Conservation (phyloP, 352 stramenopile genomes). For the Aphanomyces stellatus region DNA sequence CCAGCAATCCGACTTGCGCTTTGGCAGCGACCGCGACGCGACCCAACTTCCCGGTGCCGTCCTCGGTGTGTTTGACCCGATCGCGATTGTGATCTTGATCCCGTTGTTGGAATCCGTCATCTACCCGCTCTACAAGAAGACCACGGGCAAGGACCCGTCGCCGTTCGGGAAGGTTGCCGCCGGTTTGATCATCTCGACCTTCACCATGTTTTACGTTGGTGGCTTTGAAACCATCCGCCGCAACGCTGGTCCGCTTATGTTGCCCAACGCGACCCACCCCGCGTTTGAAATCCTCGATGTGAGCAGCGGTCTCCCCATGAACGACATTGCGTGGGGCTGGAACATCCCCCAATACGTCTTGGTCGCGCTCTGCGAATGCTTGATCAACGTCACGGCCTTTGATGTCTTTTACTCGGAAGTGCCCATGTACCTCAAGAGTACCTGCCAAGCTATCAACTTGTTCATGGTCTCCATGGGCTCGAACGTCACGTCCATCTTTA, state of each 20-base stretch:
- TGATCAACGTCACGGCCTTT: slow-evolving; percentile 56
- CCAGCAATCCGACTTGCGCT: slow-evolving; percentile 54
- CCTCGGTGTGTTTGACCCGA: slow-evolving; percentile 41
- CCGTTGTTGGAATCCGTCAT: slow-evolving; percentile 32
- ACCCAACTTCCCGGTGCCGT: slow-evolving; percentile 45
- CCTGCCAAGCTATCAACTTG: slow-evolving; percentile 45
- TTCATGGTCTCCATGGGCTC: slow-evolving; percentile 50
- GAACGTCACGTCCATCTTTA: slow-evolving; percentile 51
- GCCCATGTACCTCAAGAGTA: slow-evolving; percentile 45
- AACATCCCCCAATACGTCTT: slow-evolving; percentile 52
- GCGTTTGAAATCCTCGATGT: slow-evolving; percentile 28
- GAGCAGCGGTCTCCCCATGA: slow-evolving; percentile 40
- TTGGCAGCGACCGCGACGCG: slow-evolving; percentile 29
- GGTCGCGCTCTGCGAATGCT: slow-evolving; percentile 40
- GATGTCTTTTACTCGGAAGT: slow-evolving; percentile 54
- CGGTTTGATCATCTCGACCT: slow-evolving; percentile 29
- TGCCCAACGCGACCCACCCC: slow-evolving; percentile 10
- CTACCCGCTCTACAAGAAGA: slow-evolving; percentile 35
- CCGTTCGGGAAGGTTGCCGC: slow-evolving; percentile 30
- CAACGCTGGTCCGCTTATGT: slow-evolving; percentile 31
- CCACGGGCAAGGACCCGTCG: slow-evolving; percentile 31
- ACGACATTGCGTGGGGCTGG: slow-evolving; percentile 42
- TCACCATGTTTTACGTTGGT: slow-evolving; percentile 36
- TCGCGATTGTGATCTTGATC: slow-evolving; percentile 32
- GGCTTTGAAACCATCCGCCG: slow-evolving; percentile 47